Evolutionary conservation across 2,329 filamentous ascomycete species (phyloP), one percentile per base, ranked within the genome.

Genomic region (Lachnellula occidentalis): DNA sequence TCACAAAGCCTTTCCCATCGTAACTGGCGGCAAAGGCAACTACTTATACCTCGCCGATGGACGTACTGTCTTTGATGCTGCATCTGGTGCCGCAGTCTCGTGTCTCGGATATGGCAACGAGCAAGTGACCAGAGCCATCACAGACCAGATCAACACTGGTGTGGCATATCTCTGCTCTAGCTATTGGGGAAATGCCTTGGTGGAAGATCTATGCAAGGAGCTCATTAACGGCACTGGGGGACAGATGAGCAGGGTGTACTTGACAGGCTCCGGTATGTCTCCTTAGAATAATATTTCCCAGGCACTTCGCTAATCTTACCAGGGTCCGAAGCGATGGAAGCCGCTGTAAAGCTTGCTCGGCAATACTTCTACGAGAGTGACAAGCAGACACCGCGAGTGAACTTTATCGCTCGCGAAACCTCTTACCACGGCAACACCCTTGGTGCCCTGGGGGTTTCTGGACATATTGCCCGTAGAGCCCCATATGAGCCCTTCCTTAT

Each of bases 371-470:
- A 81, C 15, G 83, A 86, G 66, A 72, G 78, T 17, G 59, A 71
- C 2, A 69, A 63, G 48, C 54, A 62, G 66, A 9, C 74, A 74
- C 3, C 73, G 47, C 76, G 86, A 2, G 74, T 73, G 0, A 75
- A 78, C 47, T 87, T 86, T 69, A 87, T 91, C 61, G 76, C 82
- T 5, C 78, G 87, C 15, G 71, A 80, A 31, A 76, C 82, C 21
- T 86, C 82, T 11, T 91, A 88, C 62, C 87, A 91, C 62, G 87
- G 87, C 5, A 83, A 78, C 27, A 90, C 86, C 0, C 67, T 89
- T 1, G 85, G 83, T 2, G 75, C 83, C 1, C 71, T 90, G 17
- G 75, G 77, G 0, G 69, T 83, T 8, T 80, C 83, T 31, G 81
- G 82, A 1, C 82, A 88, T 66, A 68, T 76, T n/a, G 72, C 75